These are phyloP conservation scores for Plasmodium yoelii DNA, from an alignment of 169 alveolate species.

Conservation along the genomic window DNA sequence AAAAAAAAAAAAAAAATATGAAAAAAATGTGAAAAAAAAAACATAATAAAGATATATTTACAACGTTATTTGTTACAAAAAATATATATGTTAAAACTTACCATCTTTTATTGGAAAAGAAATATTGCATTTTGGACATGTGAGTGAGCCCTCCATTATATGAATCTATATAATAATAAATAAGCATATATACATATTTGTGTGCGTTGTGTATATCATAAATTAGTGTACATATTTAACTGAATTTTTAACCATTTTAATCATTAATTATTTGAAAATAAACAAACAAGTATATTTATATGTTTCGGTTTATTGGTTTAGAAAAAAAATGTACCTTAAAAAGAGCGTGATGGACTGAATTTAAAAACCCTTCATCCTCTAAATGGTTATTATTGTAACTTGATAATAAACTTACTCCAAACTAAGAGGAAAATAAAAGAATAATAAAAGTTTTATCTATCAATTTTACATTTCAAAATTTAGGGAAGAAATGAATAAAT, in stretches of 20 bases:
- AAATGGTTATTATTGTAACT: constrained; percentile 77
- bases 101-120: constrained; percentile 84
- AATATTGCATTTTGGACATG: constrained; percentile 82
- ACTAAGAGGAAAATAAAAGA: constrained; percentile 34
- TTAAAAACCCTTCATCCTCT: constrained; percentile 80
- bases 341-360: constrained; percentile 81
- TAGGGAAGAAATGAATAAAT: not conserved
- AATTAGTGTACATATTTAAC: not conserved
- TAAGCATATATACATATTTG: not conserved
- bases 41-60: constrained; percentile 34
- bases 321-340: constrained; percentile 75
- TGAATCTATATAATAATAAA: constrained; percentile 78
- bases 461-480: constrained; percentile 69
- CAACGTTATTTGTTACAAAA: not conserved
- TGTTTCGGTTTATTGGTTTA: not conserved
- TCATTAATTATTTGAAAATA: not conserved
- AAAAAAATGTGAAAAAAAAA: constrained; percentile 73
- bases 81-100: constrained; percentile 12
- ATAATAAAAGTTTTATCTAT: not conserved
- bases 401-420: constrained; percentile 79
- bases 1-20: constrained; percentile 77
- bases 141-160: constrained; percentile 81
- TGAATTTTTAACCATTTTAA: not conserved
- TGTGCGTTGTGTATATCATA: not conserved
- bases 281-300: not conserved